Evolutionary conservation across 108 stramenopile species (phyloP), one percentile per base, ranked within the genome.

Genomic region (Nitzschia sp.): DNA sequence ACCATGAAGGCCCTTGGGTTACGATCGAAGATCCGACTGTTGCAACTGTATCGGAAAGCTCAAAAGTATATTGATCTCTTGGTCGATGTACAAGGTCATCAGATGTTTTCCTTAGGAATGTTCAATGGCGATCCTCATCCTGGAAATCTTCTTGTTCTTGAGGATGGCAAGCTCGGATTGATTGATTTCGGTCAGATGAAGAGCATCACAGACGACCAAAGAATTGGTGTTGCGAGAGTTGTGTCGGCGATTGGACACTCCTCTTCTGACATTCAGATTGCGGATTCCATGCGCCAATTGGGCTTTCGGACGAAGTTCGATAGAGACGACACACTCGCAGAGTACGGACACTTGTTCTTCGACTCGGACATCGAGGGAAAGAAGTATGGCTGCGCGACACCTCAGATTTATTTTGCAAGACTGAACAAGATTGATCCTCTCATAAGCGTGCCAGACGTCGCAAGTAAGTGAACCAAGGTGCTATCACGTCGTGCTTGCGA

Each of bases 111-210:
- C 38, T 65, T 86, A 66, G 84, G 83, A 29, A 24, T 81, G 5
- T 91, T 86, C 53, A 83, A 91, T 65, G 85, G 86, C 1, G 90
- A 88, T 80, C 75, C 82, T 19, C 85, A 85, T 68, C 19, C 35
- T 15, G 84, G 86, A 13, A 90, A 90, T 51, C 70, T 85, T 53
- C 34, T 91, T 5, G 63, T 75, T 30, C 56, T 88, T 31, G 49
- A 64, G 3, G 72, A 80, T 72, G 83, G 86, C 26, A 63, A 70
- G 9, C 49, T 91, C 4, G 90, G 90, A 3, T 64, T 91, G 55
- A 88, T 91, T 66, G 90, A 91, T 65, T 91, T 85, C 51, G 90
- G 90, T 17, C 87, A 86, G 69, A 85, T 82, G 3, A 77, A 82
- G 28, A 47, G 47, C 6, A 49, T 91, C 8, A 70, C 73, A 17